Evolutionary conservation across 2,329 filamentous ascomycete species (phyloP).

Genomic region (Akanthomyces uredinophilus): DNA sequence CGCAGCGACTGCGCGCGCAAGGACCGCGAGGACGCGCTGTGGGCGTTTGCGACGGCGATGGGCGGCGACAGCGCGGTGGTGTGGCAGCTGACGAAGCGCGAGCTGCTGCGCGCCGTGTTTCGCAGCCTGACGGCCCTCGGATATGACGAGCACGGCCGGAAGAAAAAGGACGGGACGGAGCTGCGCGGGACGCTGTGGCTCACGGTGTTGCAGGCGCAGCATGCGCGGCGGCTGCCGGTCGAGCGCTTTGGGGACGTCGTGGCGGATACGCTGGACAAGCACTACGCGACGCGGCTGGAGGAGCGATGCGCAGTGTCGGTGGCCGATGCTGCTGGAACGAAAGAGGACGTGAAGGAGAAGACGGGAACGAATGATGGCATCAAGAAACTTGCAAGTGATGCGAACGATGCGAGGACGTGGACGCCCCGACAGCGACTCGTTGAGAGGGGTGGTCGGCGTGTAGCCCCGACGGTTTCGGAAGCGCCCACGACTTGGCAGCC

Average conservation of each 20-base stretch:
- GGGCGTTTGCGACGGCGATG: constrained; percentile 25
- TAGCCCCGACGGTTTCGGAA: neutral
- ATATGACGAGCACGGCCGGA: constrained; percentile 16
- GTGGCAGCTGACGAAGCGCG: constrained; percentile 21
- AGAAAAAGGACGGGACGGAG: constrained; percentile 12
- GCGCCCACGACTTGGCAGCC: neutral
- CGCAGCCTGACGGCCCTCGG: constrained; percentile 24
- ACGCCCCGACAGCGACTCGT: neutral
- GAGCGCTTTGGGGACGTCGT: constrained; percentile 19
- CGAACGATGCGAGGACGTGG: neutral
- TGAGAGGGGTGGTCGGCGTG: neutral
- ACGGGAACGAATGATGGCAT: neutral
- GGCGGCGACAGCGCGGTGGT: constrained; percentile 21
- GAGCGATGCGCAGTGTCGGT: neutral
- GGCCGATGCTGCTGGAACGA: too few species aligned
- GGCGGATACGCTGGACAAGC: constrained; percentile 12
- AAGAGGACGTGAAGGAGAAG: neutral
- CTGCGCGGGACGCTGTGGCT: constrained; percentile 26
- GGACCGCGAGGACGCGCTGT: constrained; percentile 26
- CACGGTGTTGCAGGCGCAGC: constrained; percentile 18
- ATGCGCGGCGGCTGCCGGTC: constrained; percentile 15
- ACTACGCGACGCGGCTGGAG: neutral
- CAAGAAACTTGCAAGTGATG: neutral
- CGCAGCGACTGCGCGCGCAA: constrained; percentile 25
- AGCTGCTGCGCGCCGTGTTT: constrained; percentile 26